Evolutionary conservation across 176 grass and related monocot genomes (phyloP), one percentile per base, ranked within the genome.

Genomic region (Tillandsia leiboldiana): DNA sequence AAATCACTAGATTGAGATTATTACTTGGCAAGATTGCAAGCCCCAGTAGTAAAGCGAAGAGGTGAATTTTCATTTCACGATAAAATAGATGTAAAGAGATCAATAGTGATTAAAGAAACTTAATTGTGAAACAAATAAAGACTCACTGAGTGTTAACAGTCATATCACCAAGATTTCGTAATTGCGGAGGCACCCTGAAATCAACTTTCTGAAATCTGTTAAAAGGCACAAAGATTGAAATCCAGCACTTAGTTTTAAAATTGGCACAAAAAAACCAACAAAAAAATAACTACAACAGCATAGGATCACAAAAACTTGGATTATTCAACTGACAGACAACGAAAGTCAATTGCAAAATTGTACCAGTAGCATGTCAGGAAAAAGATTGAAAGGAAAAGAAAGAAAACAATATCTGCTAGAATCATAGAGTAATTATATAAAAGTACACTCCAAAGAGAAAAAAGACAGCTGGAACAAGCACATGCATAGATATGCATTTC

Each of bases 141-240:
- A 67, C 91, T 88, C 62, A 96, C 92, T 72, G 54, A 65, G 42
- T 12, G 73, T 75, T 66, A 48, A 77, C 64, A 79, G 73, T 82
- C 53, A 11, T 72, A 50, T 28, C 76, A 72, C 71, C 52, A 53
- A 65, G 48, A 81, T 80, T 80, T 75, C 93, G 89, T 71, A 97
- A 78, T 77, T 92, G 81, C 57, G 29, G 79, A 9, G 88, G 93
- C 81, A 97, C 79, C 50, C 89, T 84, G 53, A 90, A 97, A 85
- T 96, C 93, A 72, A 92, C 84, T 76, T 77, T 90, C 79, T 97
- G 89, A 75, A 79, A 96, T 79, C 92, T 96, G 86, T 50, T 59
- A 58, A 82, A 72, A 77, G 53, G 58, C 77, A 72, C 23, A 54
- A 14, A 75, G 33, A 22, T 56, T 50, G 65, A 75, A 76, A 50